These are phyloP conservation scores for Rhododendron ferrugineum DNA, from an alignment of 148 eudicot species.

Conservation along the genomic window DNA sequence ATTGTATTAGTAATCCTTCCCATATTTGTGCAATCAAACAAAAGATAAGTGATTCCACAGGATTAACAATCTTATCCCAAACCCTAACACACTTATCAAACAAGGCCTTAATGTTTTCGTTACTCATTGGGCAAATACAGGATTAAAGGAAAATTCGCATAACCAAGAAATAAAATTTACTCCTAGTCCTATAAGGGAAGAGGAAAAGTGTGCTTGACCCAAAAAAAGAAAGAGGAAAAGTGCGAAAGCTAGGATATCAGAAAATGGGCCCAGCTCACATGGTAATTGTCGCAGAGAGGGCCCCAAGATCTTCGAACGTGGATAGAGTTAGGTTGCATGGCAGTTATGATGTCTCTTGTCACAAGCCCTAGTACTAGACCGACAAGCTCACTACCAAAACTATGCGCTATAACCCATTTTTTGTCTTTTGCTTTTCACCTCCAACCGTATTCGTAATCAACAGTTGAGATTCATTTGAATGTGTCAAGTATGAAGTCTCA, in stretches of 20 bases:
- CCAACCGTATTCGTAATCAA: neutral
- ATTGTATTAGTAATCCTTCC: too few species aligned
- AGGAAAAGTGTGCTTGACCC: too few species aligned
- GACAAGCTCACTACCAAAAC: neutral
- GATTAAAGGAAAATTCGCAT: neutral
- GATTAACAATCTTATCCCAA: too few species aligned
- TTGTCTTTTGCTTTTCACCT: neutral
- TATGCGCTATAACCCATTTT: too few species aligned
- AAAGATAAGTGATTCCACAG: too few species aligned
- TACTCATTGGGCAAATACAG: neutral
- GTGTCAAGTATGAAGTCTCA: neutral
- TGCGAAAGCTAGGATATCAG: neutral
- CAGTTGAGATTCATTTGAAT: neutral
- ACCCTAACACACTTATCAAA: too few species aligned
- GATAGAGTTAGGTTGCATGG: slow-evolving; percentile 2
- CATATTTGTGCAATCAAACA: too few species aligned
- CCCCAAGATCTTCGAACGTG: neutral
- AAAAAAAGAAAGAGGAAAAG: neutral
- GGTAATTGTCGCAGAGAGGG: neutral
- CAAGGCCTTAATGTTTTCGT: too few species aligned
- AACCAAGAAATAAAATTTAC: neutral
- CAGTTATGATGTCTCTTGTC: neutral
- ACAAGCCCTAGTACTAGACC: neutral
- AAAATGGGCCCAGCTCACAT: neutral
- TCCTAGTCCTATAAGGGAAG: neutral